phyloP scores from a whole-genome alignment of 495 filamentous ascomycete species.

The Elaphomyces granulatus region DNA sequence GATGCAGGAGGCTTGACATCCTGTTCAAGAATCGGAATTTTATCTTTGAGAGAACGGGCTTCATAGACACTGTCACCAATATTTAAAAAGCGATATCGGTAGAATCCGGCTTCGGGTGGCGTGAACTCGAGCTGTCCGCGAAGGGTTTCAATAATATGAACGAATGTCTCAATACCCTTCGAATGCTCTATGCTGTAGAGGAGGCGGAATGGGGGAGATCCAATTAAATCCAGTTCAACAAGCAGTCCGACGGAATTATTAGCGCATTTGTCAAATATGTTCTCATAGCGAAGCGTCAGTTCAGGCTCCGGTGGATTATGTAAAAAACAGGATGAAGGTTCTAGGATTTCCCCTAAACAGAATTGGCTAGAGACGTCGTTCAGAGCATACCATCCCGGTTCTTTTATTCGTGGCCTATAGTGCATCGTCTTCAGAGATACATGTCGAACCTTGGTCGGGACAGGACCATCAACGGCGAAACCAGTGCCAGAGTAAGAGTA shows the following conservation, averaged over 20 bases:
- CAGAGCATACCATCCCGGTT: slow-evolving; percentile 74
- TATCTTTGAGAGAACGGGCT: slow-evolving; percentile 33
- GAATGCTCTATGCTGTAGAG: slow-evolving; percentile 52
- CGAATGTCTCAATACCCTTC: slow-evolving; percentile 37
- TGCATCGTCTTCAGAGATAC: slow-evolving; percentile 21
- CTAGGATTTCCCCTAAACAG: slow-evolving; percentile 76
- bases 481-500: slow-evolving; percentile 46
- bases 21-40: slow-evolving; percentile 55
- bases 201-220: slow-evolving; percentile 77
- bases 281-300: slow-evolving; percentile 53
- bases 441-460: slow-evolving; percentile 34
- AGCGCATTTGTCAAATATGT: slow-evolving; percentile 86
- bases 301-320: slow-evolving; percentile 83
- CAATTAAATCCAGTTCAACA: slow-evolving; percentile 75
- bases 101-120: slow-evolving; percentile 67
- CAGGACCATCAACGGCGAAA: slow-evolving; percentile 45
- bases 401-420: slow-evolving; percentile 40
- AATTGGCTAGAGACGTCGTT: slow-evolving; percentile 60
- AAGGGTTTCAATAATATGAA: slow-evolving; percentile 43
- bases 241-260: slow-evolving; percentile 80
- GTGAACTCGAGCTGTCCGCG: slow-evolving; percentile 71
- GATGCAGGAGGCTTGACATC: slow-evolving; percentile 84
- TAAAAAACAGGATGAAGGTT: slow-evolving; percentile 80
- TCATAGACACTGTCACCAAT: slow-evolving; percentile 71
- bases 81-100: slow-evolving; percentile 68